These are phyloP conservation scores for Trichoderma breve DNA, from an alignment of 2,329 filamentous ascomycete genomes.

Conservation along the genomic window DNA sequence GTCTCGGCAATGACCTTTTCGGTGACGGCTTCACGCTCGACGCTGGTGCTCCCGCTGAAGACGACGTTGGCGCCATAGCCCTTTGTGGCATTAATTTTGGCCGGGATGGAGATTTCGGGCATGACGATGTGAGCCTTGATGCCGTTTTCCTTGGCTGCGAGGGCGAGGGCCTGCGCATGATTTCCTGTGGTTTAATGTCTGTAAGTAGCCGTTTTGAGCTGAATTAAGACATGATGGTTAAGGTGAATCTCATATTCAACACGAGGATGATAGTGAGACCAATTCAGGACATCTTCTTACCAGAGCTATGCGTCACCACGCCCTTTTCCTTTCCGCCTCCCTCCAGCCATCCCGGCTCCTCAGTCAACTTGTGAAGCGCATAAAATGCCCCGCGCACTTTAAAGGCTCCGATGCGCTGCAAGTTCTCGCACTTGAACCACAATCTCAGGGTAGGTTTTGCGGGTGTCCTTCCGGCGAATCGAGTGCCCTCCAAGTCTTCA, in stretches of 20 bases:
- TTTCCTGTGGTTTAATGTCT: constrained; percentile 60
- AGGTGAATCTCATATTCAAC: background rate
- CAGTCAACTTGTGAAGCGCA: constrained; percentile 68
- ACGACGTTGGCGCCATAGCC: constrained; percentile 75
- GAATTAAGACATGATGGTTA: background rate
- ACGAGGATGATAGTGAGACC: background rate
- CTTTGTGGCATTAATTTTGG: constrained; percentile 80
- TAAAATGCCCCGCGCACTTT: constrained; percentile 91
- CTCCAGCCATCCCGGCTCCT: constrained; percentile 59
- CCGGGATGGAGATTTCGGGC: constrained; percentile 79
- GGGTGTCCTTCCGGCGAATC: constrained; percentile 54
- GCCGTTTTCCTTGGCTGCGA: constrained; percentile 71
- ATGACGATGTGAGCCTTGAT: constrained; percentile 89
- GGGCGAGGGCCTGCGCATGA: constrained; percentile 87
- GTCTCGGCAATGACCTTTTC: constrained; percentile 67
- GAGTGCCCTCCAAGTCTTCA: constrained; percentile 53
- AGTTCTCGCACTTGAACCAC: constrained; percentile 96
- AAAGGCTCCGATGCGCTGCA: constrained; percentile 88
- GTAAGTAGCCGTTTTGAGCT: background rate
- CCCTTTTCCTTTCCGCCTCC: constrained; percentile 61
- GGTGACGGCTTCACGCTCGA: constrained; percentile 78
- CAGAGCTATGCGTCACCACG: constrained; percentile 87
- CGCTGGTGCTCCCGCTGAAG: constrained; percentile 77
- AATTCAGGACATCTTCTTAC: constrained; percentile 44
- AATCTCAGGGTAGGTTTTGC: constrained; percentile 67